Conservation (phyloP, 2,329 filamentous ascomycete species). For the Cordyceps tenuipes region DNA sequence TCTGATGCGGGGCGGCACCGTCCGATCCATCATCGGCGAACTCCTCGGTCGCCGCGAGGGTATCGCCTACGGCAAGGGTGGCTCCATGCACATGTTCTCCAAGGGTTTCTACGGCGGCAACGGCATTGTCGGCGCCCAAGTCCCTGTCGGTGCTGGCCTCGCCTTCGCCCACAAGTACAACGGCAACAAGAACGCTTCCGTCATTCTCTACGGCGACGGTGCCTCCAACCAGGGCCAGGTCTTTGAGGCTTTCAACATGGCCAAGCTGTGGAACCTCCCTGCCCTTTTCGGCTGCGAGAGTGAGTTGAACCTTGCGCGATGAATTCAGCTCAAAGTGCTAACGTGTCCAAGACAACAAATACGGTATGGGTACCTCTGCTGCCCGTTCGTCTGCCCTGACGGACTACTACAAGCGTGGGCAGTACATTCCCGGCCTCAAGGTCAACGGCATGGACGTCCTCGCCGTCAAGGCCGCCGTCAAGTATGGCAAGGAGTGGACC, state of each 20-base stretch:
- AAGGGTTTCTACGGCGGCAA: slow-evolving; percentile 98
- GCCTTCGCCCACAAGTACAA: slow-evolving; percentile 97
- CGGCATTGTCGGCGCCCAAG: slow-evolving; percentile 97
- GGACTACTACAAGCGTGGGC: slow-evolving; percentile 99
- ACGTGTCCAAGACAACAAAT: slow-evolving; percentile 80
- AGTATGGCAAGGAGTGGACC: slow-evolving; percentile 88
- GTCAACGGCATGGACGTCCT: slow-evolving; percentile 99
- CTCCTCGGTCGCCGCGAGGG: slow-evolving; percentile 89
- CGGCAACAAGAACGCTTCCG: slow-evolving; percentile 72
- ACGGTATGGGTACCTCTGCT: slow-evolving; percentile 97
- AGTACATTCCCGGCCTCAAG: slow-evolving; percentile 99
- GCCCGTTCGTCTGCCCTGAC: slow-evolving; percentile 90
- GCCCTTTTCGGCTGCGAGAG: slow-evolving; percentile 97
- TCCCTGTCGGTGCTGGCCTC: slow-evolving; percentile 91
- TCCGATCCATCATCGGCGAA: slow-evolving; percentile 92
- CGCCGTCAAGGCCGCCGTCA: slow-evolving; percentile 90
- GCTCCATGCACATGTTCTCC: slow-evolving; percentile 99
- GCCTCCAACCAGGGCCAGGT: slow-evolving; percentile 99
- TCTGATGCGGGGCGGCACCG: slow-evolving; percentile 84
- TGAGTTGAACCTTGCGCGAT: slow-evolving; percentile 40
- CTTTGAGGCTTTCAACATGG: slow-evolving; percentile 99
- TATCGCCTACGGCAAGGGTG: slow-evolving; percentile 97
- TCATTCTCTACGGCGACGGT: slow-evolving; percentile 95
- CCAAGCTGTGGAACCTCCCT: slow-evolving; percentile 96
- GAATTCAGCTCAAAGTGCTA: slow-evolving; percentile 12